These are phyloP conservation scores for Populus ilicifolia DNA, from an alignment of 345 rosid species.

Conservation along the genomic window DNA sequence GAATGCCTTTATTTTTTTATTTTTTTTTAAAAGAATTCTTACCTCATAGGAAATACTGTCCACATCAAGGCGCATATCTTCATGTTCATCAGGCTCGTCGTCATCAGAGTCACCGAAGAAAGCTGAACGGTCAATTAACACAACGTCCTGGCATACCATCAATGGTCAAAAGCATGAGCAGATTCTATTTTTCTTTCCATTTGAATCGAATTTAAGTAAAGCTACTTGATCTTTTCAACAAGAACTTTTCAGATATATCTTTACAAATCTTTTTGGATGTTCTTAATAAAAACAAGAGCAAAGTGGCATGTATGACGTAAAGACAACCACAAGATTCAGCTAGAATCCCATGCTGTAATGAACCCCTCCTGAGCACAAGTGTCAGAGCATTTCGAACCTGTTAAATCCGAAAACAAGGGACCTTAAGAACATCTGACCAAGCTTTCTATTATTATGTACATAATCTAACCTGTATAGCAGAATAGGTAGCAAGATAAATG, in stretches of 20 bases:
- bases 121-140: constrained; percentile 6
- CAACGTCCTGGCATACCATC: constrained; percentile 18
- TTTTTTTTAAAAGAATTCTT: not conserved
- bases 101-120: constrained; percentile 6
- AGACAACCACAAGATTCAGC: not conserved
- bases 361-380: constrained; percentile 13
- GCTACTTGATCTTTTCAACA: not conserved
- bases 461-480: not conserved
- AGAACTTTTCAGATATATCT: not conserved
- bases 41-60: constrained; percentile 41
- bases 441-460: not conserved
- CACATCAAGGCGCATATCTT: constrained; percentile 26
- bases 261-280: not conserved
- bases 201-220: not conserved
- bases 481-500: not conserved
- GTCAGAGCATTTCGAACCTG: constrained; percentile 27
- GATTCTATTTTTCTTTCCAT: not conserved
- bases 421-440: not conserved
- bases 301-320: not conserved
- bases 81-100: not conserved
- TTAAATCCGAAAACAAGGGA: not conserved
- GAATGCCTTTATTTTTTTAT: not conserved
- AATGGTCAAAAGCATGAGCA: not conserved
- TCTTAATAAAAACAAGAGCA: not conserved
- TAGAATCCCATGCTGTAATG: constrained; percentile 12